A percentile compares a stretch with the other conserved stretches of the same genome.
Evolutionary conservation across 495 filamentous ascomycete species (phyloP).

Genomic region (Filosporella fistucella): DNA sequence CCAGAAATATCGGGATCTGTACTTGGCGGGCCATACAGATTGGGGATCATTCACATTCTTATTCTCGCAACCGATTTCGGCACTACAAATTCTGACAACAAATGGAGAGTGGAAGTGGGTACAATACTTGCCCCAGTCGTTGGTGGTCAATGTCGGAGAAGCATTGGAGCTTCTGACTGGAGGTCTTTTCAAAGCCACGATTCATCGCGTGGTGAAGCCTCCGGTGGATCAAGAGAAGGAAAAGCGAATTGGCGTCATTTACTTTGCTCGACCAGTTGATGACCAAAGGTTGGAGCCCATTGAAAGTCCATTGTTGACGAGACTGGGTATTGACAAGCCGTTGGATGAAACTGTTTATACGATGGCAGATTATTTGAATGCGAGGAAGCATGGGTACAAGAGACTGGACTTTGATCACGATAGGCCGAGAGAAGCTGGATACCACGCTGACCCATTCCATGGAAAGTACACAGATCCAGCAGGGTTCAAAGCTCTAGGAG

Average conservation of each 20-base stretch:
- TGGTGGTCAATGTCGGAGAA: conserved; percentile 46
- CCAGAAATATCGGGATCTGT: too few species aligned
- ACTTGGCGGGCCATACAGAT: conserved; percentile 47
- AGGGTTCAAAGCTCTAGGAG: too few species aligned
- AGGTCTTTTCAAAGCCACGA: conserved; percentile 43
- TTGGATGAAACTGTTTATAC: too few species aligned
- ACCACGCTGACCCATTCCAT: too few species aligned
- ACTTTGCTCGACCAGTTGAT: conserved; percentile 38
- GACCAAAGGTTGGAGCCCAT: conserved; percentile 38
- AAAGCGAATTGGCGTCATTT: conserved; percentile 43
- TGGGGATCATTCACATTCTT: conserved; percentile 48
- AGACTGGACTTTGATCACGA: too few species aligned
- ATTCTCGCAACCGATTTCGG: conserved; percentile 50
- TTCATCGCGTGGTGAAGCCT: conserved; percentile 45
- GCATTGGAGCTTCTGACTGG: conserved; percentile 42
- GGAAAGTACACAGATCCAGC: too few species aligned
- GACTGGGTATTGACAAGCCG: conserved; percentile 41
- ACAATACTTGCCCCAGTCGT: conserved; percentile 38
- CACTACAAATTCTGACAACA: conserved; percentile 39
- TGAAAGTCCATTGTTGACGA: conserved; percentile 38
- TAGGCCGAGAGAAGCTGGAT: too few species aligned
- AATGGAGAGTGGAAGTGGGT: conserved; percentile 39
- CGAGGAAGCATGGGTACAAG: too few species aligned
- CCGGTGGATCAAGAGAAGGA: conserved; percentile 40
- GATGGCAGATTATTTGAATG: too few species aligned